phyloP scores from a whole-genome alignment of 371 early-diverging fungal species.

The Actinomucor elegans region DNA sequence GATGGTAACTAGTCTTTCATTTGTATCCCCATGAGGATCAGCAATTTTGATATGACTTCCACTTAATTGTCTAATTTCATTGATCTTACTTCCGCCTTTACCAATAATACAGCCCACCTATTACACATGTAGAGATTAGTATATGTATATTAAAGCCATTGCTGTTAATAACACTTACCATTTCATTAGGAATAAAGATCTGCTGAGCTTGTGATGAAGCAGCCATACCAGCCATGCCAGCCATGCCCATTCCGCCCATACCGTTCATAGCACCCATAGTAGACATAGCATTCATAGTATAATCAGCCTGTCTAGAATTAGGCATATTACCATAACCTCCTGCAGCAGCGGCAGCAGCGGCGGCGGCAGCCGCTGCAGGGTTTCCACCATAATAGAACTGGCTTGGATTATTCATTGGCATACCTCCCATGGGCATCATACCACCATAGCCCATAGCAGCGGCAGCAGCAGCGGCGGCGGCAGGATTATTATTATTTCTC shows the following conservation, averaged over 20 bases:
- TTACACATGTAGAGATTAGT: neutral
- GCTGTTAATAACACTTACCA: conserved; percentile 60
- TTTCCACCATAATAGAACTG: conserved; percentile 32
- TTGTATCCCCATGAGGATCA: conserved; percentile 58
- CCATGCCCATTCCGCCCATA: conserved; percentile 31
- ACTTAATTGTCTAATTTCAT: conserved; percentile 76
- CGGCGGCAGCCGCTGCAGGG: conserved; percentile 11
- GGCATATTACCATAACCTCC: conserved; percentile 24
- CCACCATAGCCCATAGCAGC: conserved; percentile 34
- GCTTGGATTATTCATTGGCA: conserved; percentile 36
- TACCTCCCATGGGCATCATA: conserved; percentile 42
- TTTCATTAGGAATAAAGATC: conserved; percentile 81
- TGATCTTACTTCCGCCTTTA: conserved; percentile 84
- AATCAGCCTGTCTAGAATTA: conserved; percentile 24
- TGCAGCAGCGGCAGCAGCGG: conserved; percentile 11
- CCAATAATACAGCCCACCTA: conserved; percentile 85
- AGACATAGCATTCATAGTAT: conserved; percentile 17
- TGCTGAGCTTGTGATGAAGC: conserved; percentile 65
- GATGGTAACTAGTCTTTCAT: conserved; percentile 78
- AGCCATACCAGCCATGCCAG: conserved; percentile 26
- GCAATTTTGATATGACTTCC: conserved; percentile 81
- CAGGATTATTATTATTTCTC: conserved; percentile 18
- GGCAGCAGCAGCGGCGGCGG: conserved; percentile 20
- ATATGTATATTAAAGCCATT: too few relatives aligned
- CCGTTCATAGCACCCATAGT: conserved; percentile 24